Conservation (phyloP, 805 yeast species). For the Wickerhamiella musiphila region DNA sequence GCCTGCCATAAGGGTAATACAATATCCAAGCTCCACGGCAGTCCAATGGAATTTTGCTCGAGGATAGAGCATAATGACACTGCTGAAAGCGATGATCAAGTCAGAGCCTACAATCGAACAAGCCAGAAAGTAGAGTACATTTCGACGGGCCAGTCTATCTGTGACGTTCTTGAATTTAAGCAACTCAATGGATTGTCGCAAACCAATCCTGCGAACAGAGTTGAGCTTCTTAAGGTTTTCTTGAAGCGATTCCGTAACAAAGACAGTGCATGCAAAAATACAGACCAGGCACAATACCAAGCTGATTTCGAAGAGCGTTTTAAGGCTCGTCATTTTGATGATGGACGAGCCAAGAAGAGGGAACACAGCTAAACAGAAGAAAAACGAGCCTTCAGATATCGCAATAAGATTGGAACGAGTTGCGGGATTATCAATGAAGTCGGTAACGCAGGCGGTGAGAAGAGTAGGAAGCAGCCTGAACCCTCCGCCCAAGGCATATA, state of each 20-base stretch:
- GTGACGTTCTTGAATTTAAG: constrained; percentile 9
- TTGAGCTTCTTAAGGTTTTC: constrained; percentile 10
- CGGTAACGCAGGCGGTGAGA: constrained; percentile 13
- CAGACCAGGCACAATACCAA: constrained; percentile 4
- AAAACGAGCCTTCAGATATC: constrained; percentile 12
- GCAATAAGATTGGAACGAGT: constrained; percentile 12
- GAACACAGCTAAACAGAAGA: constrained; percentile 12
- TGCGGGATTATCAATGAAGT: constrained; percentile 11
- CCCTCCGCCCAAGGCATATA: constrained; percentile 14
- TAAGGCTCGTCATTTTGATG: constrained; percentile 7
- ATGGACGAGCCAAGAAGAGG: constrained; percentile 13
- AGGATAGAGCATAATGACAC: constrained; percentile 16
- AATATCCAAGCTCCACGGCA: constrained; percentile 19
- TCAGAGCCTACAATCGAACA: constrained; percentile 12
- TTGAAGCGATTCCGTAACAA: constrained; percentile 12
- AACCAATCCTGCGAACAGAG: constrained; percentile 2
- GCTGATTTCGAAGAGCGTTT: constrained; percentile 7
- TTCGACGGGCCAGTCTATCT: constrained; percentile 10
- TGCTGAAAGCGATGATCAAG: constrained; percentile 8
- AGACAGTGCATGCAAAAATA: constrained; percentile 4
- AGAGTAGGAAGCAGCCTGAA: constrained; percentile 2
- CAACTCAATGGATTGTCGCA: constrained; percentile 4
- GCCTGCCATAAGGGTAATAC: constrained; percentile 16
- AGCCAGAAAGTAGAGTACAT: constrained; percentile 11
- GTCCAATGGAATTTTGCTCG: constrained; percentile 19